Percentiles rank a stretch among this genome's conserved stretches.
phyloP scores from a whole-genome alignment of 2,329 filamentous ascomycete species.

The Pseudonectria buxi region DNA sequence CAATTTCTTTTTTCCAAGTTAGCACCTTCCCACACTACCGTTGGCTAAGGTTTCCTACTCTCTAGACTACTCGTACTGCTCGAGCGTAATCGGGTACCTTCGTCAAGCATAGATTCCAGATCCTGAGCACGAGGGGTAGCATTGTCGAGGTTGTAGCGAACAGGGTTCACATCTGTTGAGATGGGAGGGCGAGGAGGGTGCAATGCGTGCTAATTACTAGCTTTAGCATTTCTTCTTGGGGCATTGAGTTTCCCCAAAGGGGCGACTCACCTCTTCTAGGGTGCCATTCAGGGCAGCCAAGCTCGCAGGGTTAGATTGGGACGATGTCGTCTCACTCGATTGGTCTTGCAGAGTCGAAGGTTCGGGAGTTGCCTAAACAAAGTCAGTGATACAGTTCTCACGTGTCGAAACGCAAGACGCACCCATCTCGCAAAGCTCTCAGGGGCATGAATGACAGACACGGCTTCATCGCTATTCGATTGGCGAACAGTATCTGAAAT shows the following conservation, averaged over 20 bases:
- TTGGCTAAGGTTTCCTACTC: constrained; percentile 45
- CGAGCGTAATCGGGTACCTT: constrained; percentile 51
- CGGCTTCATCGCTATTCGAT: constrained; percentile 64
- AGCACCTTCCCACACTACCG: constrained; percentile 3
- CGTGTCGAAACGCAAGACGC: constrained; percentile 21
- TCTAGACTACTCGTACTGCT: constrained; percentile 71
- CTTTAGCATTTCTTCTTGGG: constrained; percentile 1
- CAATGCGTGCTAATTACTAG: constrained; percentile 7
- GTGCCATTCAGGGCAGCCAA: constrained; percentile 18
- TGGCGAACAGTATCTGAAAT: constrained; percentile 51
- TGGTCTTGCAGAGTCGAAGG: constrained; percentile 29
- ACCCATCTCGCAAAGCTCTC: constrained; percentile 79
- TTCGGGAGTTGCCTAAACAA: constrained; percentile 36
- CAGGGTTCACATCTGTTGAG: constrained; percentile 64
- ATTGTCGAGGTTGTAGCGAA: constrained; percentile 58
- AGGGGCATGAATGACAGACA: constrained; percentile 88
- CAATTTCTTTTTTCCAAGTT: constrained; percentile 41
- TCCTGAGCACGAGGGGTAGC: constrained; percentile 81
- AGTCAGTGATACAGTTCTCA: constrained; percentile 12
- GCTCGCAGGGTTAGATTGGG: constrained; percentile 31
- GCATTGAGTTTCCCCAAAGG: no score
- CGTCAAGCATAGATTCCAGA: constrained; percentile 61
- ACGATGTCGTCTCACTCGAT: constrained; percentile 29
- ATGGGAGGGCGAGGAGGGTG: constrained; percentile 60
- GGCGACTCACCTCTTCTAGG: constrained; percentile 17